Conservation (phyloP, 768 basidiomycete genomes). For the Auriscalpium vulgare region DNA sequence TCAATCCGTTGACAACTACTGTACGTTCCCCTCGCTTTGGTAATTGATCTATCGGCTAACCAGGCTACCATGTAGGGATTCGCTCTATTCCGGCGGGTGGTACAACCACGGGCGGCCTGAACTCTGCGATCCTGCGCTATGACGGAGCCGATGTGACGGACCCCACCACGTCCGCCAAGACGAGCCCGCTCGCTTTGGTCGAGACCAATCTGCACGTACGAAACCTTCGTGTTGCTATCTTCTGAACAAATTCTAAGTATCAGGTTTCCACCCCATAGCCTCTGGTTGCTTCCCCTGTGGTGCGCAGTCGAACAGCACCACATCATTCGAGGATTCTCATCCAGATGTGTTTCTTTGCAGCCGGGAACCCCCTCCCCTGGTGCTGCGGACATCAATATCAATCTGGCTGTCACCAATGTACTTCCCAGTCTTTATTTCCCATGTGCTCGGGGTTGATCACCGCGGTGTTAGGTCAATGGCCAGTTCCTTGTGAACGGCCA, state of each 20-base stretch:
- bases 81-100: slow-evolving; percentile 20
- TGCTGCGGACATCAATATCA: slow-evolving; percentile 18
- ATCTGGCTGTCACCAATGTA: slow-evolving; percentile 12
- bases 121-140: slow-evolving; percentile 49
- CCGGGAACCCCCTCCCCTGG: slow-evolving; percentile 8
- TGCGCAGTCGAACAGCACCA: not conserved
- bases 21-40: not conserved
- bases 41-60: not conserved
- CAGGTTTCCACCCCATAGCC: not conserved
- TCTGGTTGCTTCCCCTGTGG: not conserved
- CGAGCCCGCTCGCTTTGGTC: slow-evolving; percentile 22
- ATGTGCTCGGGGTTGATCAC: no score
- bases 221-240: no score
- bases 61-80: not conserved
- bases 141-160: slow-evolving; percentile 32
- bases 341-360: not conserved
- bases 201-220: slow-evolving; percentile 29
- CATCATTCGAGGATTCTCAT: no score
- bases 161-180: slow-evolving; percentile 28
- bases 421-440: not conserved
- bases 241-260: not conserved
- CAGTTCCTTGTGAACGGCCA: slow-evolving; percentile 28
- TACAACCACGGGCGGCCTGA: slow-evolving; percentile 32
- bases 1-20: not conserved
- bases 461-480: not conserved